phyloP scores from a whole-genome alignment of 2,329 filamentous ascomycete genomes.

The Sporothrix sp. region DNA sequence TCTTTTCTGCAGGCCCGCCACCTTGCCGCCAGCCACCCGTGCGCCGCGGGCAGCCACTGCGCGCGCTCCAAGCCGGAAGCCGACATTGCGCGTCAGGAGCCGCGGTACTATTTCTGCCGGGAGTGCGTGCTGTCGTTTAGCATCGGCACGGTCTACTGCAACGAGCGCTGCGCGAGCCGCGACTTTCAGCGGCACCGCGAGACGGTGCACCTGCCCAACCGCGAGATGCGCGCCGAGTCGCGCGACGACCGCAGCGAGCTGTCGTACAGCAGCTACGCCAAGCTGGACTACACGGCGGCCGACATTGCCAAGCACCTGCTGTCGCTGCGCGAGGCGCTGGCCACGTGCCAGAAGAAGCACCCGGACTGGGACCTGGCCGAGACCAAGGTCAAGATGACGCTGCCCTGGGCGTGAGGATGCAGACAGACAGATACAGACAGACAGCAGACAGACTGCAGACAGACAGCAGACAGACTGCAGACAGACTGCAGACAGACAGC shows the following conservation, averaged over 20 bases:
- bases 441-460: too few species aligned
- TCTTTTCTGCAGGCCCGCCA: conserved; percentile 7
- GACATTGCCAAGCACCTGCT: conserved; percentile 19
- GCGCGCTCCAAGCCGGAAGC: neutral
- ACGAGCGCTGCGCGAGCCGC: conserved; percentile 22
- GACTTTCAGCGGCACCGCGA: conserved; percentile 27
- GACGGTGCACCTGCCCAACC: conserved; percentile 23
- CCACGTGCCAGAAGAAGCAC: conserved; percentile 17
- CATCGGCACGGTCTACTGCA: conserved; percentile 25
- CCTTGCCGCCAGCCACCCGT: conserved; percentile 12
- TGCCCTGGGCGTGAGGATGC: conserved; percentile 5
- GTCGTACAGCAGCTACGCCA: conserved; percentile 4
- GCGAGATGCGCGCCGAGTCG: conserved; percentile 15
- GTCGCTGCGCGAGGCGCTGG: conserved; percentile 13
- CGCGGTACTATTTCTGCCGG: conserved; percentile 22
- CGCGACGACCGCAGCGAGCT: conserved; percentile 17
- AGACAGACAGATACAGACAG: too few species aligned
- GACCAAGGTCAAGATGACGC: conserved; percentile 9
- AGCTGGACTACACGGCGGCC: conserved; percentile 14
- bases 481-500: too few species aligned
- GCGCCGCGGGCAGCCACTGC: conserved; percentile 15
- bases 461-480: too few species aligned
- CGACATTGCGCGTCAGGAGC: conserved; percentile 3
- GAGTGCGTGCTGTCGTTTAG: conserved; percentile 25
- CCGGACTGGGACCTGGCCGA: conserved; percentile 16